phyloP scores from a whole-genome alignment of 2,329 filamentous ascomycete genomes.

The Fusarium sp. region DNA sequence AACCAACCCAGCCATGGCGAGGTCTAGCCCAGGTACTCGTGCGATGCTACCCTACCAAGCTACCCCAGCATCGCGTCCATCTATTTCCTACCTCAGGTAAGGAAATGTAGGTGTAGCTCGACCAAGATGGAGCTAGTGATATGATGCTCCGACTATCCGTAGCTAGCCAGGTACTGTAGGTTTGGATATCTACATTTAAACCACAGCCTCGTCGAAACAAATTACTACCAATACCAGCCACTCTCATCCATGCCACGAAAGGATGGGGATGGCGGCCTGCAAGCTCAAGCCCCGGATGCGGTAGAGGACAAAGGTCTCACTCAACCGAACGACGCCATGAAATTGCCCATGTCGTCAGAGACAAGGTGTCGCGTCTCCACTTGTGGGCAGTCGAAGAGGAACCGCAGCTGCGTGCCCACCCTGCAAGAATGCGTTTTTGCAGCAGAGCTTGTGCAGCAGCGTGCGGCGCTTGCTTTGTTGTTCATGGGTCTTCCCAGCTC shows the following conservation, averaged over 20 bases:
- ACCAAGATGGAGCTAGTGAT: slow-evolving; percentile 8
- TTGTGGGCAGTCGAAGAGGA: slow-evolving; percentile 16
- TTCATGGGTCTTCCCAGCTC: slow-evolving; percentile 19
- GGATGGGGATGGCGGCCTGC: background rate
- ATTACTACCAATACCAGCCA: background rate
- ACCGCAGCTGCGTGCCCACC: slow-evolving; percentile 34
- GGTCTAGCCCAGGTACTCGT: slow-evolving; percentile 35
- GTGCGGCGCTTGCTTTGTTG: background rate
- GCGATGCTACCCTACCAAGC: slow-evolving; percentile 31
- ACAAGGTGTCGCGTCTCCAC: slow-evolving; percentile 26
- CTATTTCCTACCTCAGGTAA: background rate
- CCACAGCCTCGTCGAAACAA: background rate
- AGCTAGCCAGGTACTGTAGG: background rate
- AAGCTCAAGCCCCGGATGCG: slow-evolving; percentile 27
- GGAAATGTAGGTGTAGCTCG: slow-evolving; percentile 9
- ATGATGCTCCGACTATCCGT: background rate
- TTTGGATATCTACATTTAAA: background rate
- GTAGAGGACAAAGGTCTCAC: slow-evolving; percentile 6
- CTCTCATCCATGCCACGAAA: background rate
- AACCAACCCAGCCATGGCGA: background rate
- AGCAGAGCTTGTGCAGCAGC: background rate
- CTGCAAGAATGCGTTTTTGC: slow-evolving; percentile 9
- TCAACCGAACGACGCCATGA: slow-evolving; percentile 25
- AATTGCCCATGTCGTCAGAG: slow-evolving; percentile 36
- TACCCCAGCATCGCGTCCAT: slow-evolving; percentile 30